Evolutionary conservation across 1,284 basidiomycete genomes (phyloP), one percentile per base, ranked within the genome.

Genomic region (Cryptococcus sp.): DNA sequence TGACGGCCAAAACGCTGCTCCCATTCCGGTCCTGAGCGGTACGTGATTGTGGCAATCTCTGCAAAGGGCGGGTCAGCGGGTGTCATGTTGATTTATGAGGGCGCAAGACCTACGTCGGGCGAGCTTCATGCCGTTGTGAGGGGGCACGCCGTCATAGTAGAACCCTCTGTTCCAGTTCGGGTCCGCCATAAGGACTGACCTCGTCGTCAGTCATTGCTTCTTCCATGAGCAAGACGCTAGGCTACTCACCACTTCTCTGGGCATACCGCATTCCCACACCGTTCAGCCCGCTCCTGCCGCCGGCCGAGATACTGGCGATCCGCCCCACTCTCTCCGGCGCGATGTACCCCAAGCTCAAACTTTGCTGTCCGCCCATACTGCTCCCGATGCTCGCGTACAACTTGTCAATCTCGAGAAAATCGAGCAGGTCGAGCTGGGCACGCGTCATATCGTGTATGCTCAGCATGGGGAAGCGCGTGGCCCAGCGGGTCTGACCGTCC

Each of bases 11-110:
- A 99, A 12, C 96, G 86, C 69, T 89, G 84, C 77, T 99, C 96
- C 95, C 95, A 99, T 78, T 99, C 95, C 4, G 96, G 95, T 1
- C 96, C 96, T 8, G 94, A 98, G 24, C 96, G 87, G 77, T 99
- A 99, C 0, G 96, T 98, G 72, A 99, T 97, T 0, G 96, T 98
- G 5, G 96, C 96, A 65, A 99, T 98, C 79, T 99, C 91, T 93
- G 69, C 8, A 24, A n/a, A 33, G 44, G 24, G 46, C 56, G 15
- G 50, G 51, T 33, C 12, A 45, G 50, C 24, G 21, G 38, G 44
- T 23, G 21, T 18, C 56, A 21, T 49, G 47, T 37, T 44, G 1
- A 36, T n/a, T n/a, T n/a, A n/a, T n/a, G 9, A 49, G 61, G 54
- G 23, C 45, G 16, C 36, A n/a, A 46, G 15, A 82, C 89, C 69